These are phyloP conservation scores for Penicillium nordicum DNA, from an alignment of 2,329 filamentous ascomycete genomes.

Conservation along the genomic window DNA sequence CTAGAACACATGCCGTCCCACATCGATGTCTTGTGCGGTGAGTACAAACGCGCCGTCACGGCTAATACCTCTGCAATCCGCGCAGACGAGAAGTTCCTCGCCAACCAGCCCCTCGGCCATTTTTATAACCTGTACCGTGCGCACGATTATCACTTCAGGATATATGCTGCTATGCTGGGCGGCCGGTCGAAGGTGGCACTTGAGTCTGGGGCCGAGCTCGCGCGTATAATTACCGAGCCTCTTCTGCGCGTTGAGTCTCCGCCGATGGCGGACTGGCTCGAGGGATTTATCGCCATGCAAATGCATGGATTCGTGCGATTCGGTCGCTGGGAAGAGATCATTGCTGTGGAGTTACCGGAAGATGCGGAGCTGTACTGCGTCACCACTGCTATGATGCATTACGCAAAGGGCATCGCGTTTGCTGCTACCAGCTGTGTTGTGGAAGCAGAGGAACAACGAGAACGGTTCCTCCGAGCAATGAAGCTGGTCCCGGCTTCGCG, in stretches of 20 bases:
- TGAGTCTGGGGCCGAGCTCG: slow-evolving; percentile 57
- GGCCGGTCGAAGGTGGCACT: slow-evolving; percentile 62
- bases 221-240: slow-evolving; percentile 60
- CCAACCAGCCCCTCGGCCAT: slow-evolving; percentile 55
- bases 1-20: slow-evolving; percentile 76
- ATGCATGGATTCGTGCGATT: slow-evolving; percentile 71
- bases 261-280: slow-evolving; percentile 78
- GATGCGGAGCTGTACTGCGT: slow-evolving; percentile 63
- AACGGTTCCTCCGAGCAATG: slow-evolving; percentile 51
- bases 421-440: slow-evolving; percentile 56
- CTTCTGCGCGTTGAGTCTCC: slow-evolving; percentile 53
- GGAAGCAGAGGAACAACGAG: slow-evolving; percentile 52
- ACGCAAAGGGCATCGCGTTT: slow-evolving; percentile 65
- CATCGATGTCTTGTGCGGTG: slow-evolving; percentile 68
- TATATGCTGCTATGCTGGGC: slow-evolving; percentile 76
- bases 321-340: slow-evolving; percentile 67
- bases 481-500: slow-evolving; percentile 56
- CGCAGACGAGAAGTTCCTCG: slow-evolving; percentile 66
- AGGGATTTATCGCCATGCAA: slow-evolving; percentile 65
- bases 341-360: slow-evolving; percentile 54
- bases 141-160: slow-evolving; percentile 71
- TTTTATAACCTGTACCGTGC: slow-evolving; percentile 75
- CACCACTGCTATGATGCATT: slow-evolving; percentile 66
- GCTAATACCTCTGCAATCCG: slow-evolving; percentile 65
- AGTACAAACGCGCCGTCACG: slow-evolving; percentile 63